phyloP scores from a whole-genome alignment of 345 rosid genomes.

The Triadica sebifera region DNA sequence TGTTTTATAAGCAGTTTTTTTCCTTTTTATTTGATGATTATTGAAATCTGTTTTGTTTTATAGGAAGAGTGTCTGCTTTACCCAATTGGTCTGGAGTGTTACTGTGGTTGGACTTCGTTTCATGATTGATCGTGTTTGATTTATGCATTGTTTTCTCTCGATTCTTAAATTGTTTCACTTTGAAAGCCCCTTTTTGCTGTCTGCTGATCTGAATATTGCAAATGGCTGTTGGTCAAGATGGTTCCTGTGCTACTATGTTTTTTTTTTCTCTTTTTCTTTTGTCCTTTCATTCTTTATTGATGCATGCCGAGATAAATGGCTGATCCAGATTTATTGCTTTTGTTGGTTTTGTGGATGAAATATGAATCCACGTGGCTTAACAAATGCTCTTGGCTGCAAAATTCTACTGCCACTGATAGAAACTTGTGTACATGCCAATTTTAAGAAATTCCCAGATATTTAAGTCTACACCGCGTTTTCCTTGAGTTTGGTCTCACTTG shows the following conservation, averaged over 20 bases:
- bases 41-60: background rate
- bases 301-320: background rate
- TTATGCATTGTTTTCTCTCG: background rate
- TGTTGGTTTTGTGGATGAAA: slow-evolving; percentile 2
- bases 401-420: background rate
- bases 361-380: background rate
- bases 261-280: background rate
- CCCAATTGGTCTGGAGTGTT: background rate
- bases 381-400: background rate
- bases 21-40: background rate
- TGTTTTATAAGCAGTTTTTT: no score
- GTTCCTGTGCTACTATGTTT: background rate
- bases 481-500: background rate
- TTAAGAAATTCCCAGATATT: background rate
- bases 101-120: background rate
- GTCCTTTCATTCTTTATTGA: background rate
- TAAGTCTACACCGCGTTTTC: background rate
- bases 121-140: background rate
- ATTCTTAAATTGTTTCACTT: background rate
- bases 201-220: background rate
- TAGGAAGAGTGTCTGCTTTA: background rate
- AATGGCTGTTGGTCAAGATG: background rate
- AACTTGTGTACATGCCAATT: background rate
- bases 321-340: background rate
- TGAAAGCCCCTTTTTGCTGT: background rate